Conservation (phyloP, 177 flowering plant genomes). For the Tripterygium wilfordii region DNA sequence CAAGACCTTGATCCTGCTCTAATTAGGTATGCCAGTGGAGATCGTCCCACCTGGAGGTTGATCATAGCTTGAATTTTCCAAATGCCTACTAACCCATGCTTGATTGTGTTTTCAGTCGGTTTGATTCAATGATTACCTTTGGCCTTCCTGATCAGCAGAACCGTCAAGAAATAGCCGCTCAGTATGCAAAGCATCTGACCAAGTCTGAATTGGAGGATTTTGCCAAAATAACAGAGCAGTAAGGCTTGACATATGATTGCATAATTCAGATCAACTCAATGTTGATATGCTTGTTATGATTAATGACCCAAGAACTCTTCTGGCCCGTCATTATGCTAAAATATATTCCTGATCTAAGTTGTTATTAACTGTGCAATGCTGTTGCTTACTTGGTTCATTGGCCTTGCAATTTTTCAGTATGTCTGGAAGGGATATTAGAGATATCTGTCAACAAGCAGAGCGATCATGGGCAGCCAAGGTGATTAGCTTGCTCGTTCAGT, state of each 20-base stretch:
- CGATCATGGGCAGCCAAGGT: slow-evolving; percentile 98
- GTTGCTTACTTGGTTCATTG: no score
- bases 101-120: slow-evolving; percentile 52
- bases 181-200: slow-evolving; percentile 86
- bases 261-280: no score
- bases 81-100: slow-evolving; percentile 1
- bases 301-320: no score
- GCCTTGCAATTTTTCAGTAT: no score
- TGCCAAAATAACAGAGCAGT: slow-evolving; percentile 71
- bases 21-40: slow-evolving; percentile 44
- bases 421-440: slow-evolving; percentile 97
- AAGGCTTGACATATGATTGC: slow-evolving; percentile 22
- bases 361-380: no score
- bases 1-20: slow-evolving; percentile 98
- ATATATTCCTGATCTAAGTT: no score
- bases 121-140: slow-evolving; percentile 79
- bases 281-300: no score
- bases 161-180: slow-evolving; percentile 72
- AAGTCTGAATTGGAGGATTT: slow-evolving; percentile 62
- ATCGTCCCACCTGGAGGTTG: neutral
- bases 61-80: neutral
- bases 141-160: slow-evolving; percentile 72
- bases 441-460: slow-evolving; percentile 98
- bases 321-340: no score
- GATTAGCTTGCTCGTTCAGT: no score